Evolutionary conservation across 2,329 filamentous ascomycete species (phyloP).

Genomic region (Fusarium austroafricanum): DNA sequence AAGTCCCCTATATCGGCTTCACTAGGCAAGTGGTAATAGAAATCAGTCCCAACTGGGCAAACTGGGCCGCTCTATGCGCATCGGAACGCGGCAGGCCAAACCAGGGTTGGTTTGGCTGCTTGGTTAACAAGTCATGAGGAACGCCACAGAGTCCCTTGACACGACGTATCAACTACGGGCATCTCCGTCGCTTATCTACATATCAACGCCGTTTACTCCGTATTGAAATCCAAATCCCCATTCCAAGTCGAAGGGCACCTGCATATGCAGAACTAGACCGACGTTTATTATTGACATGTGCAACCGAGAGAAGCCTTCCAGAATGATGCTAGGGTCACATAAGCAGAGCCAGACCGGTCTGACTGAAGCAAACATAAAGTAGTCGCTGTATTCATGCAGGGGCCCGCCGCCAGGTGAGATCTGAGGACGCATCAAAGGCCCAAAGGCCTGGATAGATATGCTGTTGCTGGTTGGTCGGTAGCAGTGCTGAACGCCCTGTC

Average conservation of each 20-base stretch:
- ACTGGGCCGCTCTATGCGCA: constrained; percentile 7
- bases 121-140: constrained; percentile 13
- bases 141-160: constrained; percentile 33
- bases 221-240: constrained; percentile 5
- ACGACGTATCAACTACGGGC: constrained; percentile 28
- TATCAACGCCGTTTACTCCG: constrained; percentile 25
- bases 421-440: constrained; percentile 14
- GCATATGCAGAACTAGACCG: constrained; percentile 10
- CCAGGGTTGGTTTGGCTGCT: constrained; percentile 3
- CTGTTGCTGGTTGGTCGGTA: constrained; percentile 5
- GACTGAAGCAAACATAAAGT: constrained; percentile 3
- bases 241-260: not conserved
- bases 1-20: not conserved
- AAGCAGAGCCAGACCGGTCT: constrained; percentile 15
- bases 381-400: constrained; percentile 23
- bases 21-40: not conserved
- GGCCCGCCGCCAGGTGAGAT: constrained; percentile 20
- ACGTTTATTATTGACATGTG: constrained; percentile 12
- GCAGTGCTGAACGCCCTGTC: constrained; percentile 9
- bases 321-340: constrained; percentile 31
- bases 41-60: constrained; percentile 24
- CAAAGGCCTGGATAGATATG: constrained; percentile 12
- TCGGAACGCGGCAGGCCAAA: constrained; percentile 19
- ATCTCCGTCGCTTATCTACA: constrained; percentile 48
- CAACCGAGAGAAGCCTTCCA: constrained; percentile 39